Base-by-base conservation (phyloP, 306 rosid species). In the Gastrolobium villosum region DNA sequence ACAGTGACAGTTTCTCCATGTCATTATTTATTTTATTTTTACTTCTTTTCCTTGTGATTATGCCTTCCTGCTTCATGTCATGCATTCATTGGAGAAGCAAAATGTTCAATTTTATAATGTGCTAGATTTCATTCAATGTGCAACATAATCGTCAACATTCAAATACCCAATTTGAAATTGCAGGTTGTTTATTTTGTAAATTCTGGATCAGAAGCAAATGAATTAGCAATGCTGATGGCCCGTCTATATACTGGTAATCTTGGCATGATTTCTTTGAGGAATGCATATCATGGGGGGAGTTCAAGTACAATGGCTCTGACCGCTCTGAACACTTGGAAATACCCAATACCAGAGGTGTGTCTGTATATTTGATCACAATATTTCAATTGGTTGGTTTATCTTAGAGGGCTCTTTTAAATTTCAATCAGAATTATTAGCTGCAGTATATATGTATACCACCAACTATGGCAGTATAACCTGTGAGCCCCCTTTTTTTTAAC, bases 221-320 rank as follows among this genome's bases (percentile, higher is more conserved):
- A 94, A 76, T 83, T 94, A 64, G 97, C 98, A 49, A 92, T 82
- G 93, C 68, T 94, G 86, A 94, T 94, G 98, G 97, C 98, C 6
- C 96, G 93, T 53, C 89, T 94, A 5, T 94, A 90, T 69, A 88
- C 90, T 11, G 94, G 96, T 54, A 90, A 79, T 84, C 91, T 92
- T 32, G 96, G 89, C 55, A 92, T 94, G 97, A 87, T 94, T 83
- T 88, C 97, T 7, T 48, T 94, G 83, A 89, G 98, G 83, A 94
- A 94, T 84, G 97, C 91, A 31, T 92, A 94, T 85, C 98, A 92
- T 84, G 98, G 97, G 9, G 98, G 98, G 37, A 94, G 96, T 80
- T 84, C 97, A 45, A 60, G 72, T 72, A 94, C 98, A 10, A 71
- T 92, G 69, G 97, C 92, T 60, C 78, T 92, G 60, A 94, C 96